A percentile compares a stretch with the other conserved stretches of the same genome.
Evolutionary conservation across 2,329 filamentous ascomycete genomes (phyloP).

Genomic region (Diaporthe capsici): DNA sequence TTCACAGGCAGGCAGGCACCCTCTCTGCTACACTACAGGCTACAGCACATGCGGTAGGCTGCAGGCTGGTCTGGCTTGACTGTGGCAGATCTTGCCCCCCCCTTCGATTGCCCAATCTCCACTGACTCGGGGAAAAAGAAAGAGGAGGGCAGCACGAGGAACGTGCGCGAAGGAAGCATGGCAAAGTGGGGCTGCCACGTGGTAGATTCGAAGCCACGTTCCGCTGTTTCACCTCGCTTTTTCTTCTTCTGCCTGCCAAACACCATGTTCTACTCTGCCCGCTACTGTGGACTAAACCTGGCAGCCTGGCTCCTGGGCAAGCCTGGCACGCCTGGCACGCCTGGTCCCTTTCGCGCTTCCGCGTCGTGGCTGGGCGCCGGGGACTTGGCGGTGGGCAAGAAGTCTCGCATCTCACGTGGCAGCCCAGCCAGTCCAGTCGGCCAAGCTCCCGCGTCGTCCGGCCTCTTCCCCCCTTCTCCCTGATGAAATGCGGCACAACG

Average conservation of each 20-base stretch:
- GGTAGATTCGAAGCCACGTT: constrained; percentile 36
- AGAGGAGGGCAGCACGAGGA: constrained; percentile 19
- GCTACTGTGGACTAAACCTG: background rate
- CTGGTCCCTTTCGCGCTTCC: background rate
- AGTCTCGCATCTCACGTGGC: constrained; percentile 24
- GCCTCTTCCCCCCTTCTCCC: background rate
- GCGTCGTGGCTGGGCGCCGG: constrained; percentile 23
- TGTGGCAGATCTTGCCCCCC: constrained; percentile 11
- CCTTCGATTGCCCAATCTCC: constrained; percentile 29
- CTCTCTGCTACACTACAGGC: background rate
- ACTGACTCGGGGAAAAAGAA: constrained; percentile 22
- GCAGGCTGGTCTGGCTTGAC: constrained; percentile 3
- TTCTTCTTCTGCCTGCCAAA: constrained; percentile 3
- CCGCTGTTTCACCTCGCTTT: constrained; percentile 23
- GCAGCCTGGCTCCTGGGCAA: no score
- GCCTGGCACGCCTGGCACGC: background rate
- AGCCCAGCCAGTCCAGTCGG: background rate
- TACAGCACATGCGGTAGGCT: background rate
- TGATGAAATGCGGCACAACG: background rate
- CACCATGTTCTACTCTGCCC: background rate
- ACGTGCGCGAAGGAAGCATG: constrained; percentile 37
- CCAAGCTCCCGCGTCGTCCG: constrained; percentile 16
- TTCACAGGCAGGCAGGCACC: background rate
- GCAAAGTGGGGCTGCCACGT: constrained; percentile 43
- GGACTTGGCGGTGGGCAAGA: constrained; percentile 4